These are phyloP conservation scores for Mitragyna speciosa DNA, from an alignment of 257 asterid species.

Conservation along the genomic window DNA sequence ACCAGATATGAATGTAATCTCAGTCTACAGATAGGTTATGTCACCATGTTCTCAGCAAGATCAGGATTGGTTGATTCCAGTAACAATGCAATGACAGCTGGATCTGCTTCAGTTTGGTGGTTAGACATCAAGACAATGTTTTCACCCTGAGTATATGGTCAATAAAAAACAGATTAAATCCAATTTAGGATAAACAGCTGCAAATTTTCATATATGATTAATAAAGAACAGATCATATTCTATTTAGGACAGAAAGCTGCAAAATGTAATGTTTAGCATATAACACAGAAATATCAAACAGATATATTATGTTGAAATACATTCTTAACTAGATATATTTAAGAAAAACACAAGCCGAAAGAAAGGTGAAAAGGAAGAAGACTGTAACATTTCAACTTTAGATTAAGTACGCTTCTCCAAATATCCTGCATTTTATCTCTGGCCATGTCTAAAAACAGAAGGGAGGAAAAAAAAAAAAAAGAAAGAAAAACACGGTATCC, in stretches of 20 bases:
- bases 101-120: slow-evolving; percentile 99
- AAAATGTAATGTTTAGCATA: not conserved
- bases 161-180: not conserved
- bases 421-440: not conserved
- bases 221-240: not conserved
- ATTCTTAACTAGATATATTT: not conserved
- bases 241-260: not conserved
- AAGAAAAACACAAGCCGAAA: not conserved
- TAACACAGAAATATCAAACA: not conserved
- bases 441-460: not conserved
- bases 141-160: slow-evolving; percentile 61
- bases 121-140: slow-evolving; percentile 86
- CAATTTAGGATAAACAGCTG: not conserved
- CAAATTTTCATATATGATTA: not conserved
- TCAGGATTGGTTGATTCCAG: slow-evolving; percentile 70
- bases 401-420: not conserved
- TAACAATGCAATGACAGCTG: slow-evolving; percentile 80
- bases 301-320: not conserved
- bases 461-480: not conserved
- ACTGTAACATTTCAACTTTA: not conserved
- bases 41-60: slow-evolving; percentile 84
- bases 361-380: not conserved
- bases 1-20: not conserved
- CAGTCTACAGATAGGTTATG: slow-evolving; percentile 14
- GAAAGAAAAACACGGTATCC: not conserved